A percentile compares a stretch with the other conserved stretches of the same genome.
Evolutionary conservation across 352 stramenopile species (phyloP).

Genomic region (Blastocystis sp.): DNA sequence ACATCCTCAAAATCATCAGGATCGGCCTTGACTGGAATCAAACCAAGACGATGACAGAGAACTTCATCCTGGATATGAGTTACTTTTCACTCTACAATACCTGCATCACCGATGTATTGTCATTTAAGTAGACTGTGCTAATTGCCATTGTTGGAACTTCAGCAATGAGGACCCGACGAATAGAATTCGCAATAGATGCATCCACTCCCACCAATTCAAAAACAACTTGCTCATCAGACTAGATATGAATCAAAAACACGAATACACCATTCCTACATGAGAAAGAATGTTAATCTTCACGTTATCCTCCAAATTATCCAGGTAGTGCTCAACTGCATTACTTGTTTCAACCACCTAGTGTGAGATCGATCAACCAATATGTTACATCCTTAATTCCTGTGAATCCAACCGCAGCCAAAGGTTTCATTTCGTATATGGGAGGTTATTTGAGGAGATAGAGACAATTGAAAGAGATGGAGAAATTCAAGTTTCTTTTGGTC

Average conservation of each 20-base stretch:
- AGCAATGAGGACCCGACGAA: slow-evolving; percentile 66
- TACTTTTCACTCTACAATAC: background rate
- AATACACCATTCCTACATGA: background rate
- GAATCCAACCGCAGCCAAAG: background rate
- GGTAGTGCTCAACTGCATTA: slow-evolving; percentile 19
- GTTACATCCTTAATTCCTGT: slow-evolving; percentile 13
- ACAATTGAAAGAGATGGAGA: background rate
- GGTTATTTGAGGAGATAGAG: background rate
- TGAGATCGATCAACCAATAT: too few relatives aligned
- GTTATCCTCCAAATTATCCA: slow-evolving; percentile 17
- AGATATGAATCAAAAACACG: background rate
- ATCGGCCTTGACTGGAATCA: slow-evolving; percentile 63
- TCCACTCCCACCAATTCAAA: slow-evolving; percentile 66
- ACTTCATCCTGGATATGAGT: slow-evolving; percentile 64
- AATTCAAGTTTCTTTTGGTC: background rate
- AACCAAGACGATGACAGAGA: slow-evolving; percentile 64
- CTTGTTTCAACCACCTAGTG: slow-evolving; percentile 14
- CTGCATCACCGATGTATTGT: slow-evolving; percentile 67
- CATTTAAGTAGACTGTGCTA: slow-evolving; percentile 64
- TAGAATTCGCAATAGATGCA: slow-evolving; percentile 65
- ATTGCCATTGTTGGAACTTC: slow-evolving; percentile 67
- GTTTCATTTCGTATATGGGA: background rate
- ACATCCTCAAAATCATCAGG: slow-evolving; percentile 62
- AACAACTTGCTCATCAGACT: slow-evolving; percentile 39
- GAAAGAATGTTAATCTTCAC: slow-evolving; percentile 41